Conservation (phyloP, 1,284 basidiomycete genomes). For the Trametes versicolor region DNA sequence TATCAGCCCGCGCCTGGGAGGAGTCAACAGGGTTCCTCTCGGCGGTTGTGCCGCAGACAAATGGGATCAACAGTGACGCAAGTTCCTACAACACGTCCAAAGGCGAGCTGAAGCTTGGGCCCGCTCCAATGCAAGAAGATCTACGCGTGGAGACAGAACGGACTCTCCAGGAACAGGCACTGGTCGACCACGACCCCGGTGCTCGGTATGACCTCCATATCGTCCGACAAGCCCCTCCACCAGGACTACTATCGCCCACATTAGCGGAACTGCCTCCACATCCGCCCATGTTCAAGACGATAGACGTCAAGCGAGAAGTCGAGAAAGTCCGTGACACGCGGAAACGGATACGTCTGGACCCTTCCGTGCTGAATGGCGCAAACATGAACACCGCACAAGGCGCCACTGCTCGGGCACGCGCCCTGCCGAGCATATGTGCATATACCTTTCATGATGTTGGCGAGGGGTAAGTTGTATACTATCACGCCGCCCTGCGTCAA, state of each 20-base stretch:
- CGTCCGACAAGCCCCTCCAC: conserved; percentile 55
- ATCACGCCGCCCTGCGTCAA: conserved; percentile 1
- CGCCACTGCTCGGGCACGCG: conserved; percentile 62
- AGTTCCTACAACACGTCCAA: conserved; percentile 77
- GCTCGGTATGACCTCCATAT: conserved; percentile 71
- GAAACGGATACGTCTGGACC: conserved; percentile 90
- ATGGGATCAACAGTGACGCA: conserved; percentile 49
- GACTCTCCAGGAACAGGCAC: conserved; percentile 73
- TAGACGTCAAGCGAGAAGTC: conserved; percentile 94
- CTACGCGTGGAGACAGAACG: conserved; percentile 84
- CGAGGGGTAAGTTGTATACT: conserved; percentile 74
- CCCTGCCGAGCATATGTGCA: conserved; percentile 90
- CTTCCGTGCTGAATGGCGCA: conserved; percentile 64
- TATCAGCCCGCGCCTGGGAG: conserved; percentile 76
- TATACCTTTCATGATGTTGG: conserved; percentile 93
- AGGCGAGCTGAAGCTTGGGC: conserved; percentile 86
- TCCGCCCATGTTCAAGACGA: conserved; percentile 83
- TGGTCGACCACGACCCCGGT: conserved; percentile 72
- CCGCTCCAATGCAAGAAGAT: conserved; percentile 80
- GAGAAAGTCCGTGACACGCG: conserved; percentile 89
- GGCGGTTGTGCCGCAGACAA: conserved; percentile 75
- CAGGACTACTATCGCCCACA: conserved; percentile 69
- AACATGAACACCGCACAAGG: conserved; percentile 70
- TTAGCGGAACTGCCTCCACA: conserved; percentile 81
- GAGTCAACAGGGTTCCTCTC: conserved; percentile 85